phyloP scores from a whole-genome alignment of 257 asterid genomes.

The Solanum stenotomum region DNA sequence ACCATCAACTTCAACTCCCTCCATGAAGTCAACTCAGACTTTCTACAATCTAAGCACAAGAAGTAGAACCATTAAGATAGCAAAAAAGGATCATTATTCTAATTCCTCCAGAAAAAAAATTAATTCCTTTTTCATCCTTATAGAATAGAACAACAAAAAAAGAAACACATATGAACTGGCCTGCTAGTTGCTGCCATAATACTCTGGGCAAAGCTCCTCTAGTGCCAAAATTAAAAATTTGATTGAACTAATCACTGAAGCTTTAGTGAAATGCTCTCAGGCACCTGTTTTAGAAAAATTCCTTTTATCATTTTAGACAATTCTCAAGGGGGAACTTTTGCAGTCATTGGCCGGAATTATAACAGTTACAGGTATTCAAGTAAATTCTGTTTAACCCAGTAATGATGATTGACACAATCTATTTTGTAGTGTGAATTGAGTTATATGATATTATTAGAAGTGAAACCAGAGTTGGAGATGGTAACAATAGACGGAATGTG shows the following conservation, averaged over 20 bases:
- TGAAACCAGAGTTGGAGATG: background rate
- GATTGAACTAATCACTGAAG: background rate
- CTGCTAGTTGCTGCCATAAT: background rate
- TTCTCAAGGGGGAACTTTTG: background rate
- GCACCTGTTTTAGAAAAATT: background rate
- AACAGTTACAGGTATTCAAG: background rate
- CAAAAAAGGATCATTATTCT: background rate
- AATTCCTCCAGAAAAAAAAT: background rate
- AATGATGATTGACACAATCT: background rate
- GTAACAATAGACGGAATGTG: background rate
- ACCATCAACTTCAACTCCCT: constrained; percentile 21
- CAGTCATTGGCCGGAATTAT: background rate
- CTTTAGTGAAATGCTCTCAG: background rate
- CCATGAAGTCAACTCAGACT: constrained; percentile 16
- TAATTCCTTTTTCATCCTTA: background rate
- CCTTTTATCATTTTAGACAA: background rate
- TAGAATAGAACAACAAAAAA: background rate
- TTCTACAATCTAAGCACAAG: background rate
- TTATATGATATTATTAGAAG: too few species aligned
- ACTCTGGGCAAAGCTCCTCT: background rate
- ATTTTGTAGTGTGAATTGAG: background rate
- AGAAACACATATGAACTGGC: background rate
- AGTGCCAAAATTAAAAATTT: background rate
- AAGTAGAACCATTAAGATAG: background rate
- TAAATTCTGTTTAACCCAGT: background rate